phyloP scores from a whole-genome alignment of 768 basidiomycete species.

The Sporobolomyces pararoseus region DNA sequence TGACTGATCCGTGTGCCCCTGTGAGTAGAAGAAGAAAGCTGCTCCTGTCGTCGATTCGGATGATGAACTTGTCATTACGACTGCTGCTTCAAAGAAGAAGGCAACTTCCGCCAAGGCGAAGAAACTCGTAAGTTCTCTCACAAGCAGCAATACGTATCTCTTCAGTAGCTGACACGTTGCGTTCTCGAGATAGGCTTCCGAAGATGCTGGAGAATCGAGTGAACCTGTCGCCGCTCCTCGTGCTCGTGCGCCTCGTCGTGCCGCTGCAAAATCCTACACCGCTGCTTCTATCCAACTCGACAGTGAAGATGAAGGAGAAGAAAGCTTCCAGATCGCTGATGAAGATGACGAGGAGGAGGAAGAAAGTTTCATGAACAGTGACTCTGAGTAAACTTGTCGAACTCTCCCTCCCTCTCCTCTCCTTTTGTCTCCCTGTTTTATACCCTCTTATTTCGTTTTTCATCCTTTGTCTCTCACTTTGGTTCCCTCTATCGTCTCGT shows the following conservation, averaged over 20 bases:
- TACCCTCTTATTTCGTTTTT: slow-evolving; percentile 2
- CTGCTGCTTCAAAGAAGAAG: slow-evolving; percentile 18
- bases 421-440: not conserved
- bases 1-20: not conserved
- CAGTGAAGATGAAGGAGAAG: slow-evolving; percentile 24
- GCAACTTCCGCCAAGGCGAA: not conserved
- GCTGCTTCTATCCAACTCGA: not conserved
- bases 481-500: too few relatives aligned
- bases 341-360: slow-evolving; percentile 21
- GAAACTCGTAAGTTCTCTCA: not conserved
- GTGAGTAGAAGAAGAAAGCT: slow-evolving; percentile 7
- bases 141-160: too few relatives aligned
- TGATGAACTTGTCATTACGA: slow-evolving; percentile 9
- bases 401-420: not conserved
- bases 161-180: too few relatives aligned
- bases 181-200: not conserved
- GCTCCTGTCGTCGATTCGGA: slow-evolving; percentile 4
- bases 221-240: slow-evolving; percentile 9
- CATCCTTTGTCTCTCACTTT: not conserved
- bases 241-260: slow-evolving; percentile 18
- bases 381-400: not conserved
- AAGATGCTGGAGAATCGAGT: not conserved
- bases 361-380: slow-evolving; percentile 7
- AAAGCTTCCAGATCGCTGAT: slow-evolving; percentile 15
- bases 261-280: slow-evolving; percentile 26